Conservation (phyloP, 2,329 filamentous ascomycete genomes). For the Aspergillus carbonarius region DNA sequence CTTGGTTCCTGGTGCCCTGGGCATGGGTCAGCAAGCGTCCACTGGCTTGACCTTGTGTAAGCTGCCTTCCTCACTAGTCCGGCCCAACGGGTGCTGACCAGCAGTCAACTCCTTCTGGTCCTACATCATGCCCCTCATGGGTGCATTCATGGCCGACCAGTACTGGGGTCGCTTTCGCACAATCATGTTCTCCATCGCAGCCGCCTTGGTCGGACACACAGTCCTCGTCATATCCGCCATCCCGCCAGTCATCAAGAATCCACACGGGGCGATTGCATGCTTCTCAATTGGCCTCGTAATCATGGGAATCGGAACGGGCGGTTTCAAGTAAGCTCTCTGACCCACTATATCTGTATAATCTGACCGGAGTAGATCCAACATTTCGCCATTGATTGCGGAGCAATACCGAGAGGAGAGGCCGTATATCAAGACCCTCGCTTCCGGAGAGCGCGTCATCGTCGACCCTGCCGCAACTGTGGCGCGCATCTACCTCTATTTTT, state of each 20-base stretch:
- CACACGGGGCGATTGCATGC: constrained; percentile 59
- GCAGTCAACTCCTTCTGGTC: constrained; percentile 61
- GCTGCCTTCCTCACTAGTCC: constrained; percentile 11
- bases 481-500: constrained; percentile 69
- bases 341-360: not conserved
- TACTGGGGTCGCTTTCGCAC: constrained; percentile 69
- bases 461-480: constrained; percentile 68
- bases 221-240: constrained; percentile 66
- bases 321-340: constrained; percentile 60
- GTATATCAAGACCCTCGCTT: constrained; percentile 55
- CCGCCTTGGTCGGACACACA: constrained; percentile 65
- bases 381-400: constrained; percentile 69
- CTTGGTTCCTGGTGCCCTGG: constrained; percentile 52
- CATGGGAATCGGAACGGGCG: constrained; percentile 73
- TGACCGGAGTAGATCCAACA: constrained; percentile 55
- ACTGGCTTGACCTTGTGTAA: constrained; percentile 51
- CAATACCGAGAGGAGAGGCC: constrained; percentile 63
- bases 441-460: constrained; percentile 67
- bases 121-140: constrained; percentile 59
- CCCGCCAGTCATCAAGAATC: constrained; percentile 60
- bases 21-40: constrained; percentile 58
- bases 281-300: constrained; percentile 66
- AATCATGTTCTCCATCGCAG: constrained; percentile 63
- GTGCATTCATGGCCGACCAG: constrained; percentile 64
- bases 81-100: not conserved